Conservation (phyloP, 208 protist genomes). For the Trypanosoma theileri region DNA sequence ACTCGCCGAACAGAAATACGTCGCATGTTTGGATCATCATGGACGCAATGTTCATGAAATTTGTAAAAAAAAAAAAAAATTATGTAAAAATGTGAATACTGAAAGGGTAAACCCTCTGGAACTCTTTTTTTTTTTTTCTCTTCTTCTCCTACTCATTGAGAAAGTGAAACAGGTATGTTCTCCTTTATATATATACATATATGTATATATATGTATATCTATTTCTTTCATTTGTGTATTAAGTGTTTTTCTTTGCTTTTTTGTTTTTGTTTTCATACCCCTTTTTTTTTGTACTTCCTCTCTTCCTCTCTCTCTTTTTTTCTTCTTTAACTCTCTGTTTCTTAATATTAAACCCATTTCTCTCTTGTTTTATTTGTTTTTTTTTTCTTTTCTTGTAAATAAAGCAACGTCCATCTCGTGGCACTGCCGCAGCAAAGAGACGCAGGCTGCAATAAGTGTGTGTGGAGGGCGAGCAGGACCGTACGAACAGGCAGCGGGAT, state of each 20-base stretch:
- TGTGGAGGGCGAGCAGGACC: too few species aligned
- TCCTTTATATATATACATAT: too few species aligned
- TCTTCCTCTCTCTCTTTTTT: not conserved
- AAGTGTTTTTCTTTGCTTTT: constrained; percentile 3
- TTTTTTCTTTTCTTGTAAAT: not conserved
- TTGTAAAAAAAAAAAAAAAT: not conserved
- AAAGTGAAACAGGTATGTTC: too few species aligned
- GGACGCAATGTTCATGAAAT: not conserved
- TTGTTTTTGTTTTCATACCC: not conserved
- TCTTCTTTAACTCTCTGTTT: not conserved
- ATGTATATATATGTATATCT: not conserved
- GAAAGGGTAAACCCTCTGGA: not conserved
- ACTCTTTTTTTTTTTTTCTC: too few species aligned
- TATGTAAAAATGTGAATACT: not conserved
- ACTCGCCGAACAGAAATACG: not conserved
- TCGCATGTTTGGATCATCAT: constrained; percentile 9
- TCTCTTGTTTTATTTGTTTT: constrained; percentile 12
- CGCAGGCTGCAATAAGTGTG: too few species aligned
- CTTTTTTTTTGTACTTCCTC: not conserved
- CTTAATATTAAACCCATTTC: not conserved
- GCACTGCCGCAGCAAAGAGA: too few species aligned
- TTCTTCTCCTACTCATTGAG: too few species aligned
- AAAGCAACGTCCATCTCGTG: not conserved
- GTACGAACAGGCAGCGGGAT: too few species aligned
- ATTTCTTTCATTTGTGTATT: not conserved